A percentile compares a stretch with the other conserved stretches of the same genome.
Conservation (phyloP, 148 eudicot genomes). For the Arbutus unedo region DNA sequence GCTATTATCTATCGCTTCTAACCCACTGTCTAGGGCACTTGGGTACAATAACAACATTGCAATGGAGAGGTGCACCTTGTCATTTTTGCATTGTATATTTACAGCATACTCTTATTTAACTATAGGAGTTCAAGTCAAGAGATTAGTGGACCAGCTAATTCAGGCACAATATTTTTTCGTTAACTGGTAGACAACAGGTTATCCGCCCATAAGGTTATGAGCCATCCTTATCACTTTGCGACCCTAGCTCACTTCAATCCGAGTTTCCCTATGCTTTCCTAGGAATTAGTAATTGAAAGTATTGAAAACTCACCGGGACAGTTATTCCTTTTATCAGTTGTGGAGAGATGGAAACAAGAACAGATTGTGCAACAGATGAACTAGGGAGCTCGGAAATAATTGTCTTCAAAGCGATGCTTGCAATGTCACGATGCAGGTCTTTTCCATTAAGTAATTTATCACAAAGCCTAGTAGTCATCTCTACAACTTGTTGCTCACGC, state of each 20-base stretch:
- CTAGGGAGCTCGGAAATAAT: slow-evolving; percentile 86
- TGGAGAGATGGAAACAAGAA: slow-evolving; percentile 75
- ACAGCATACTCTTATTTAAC: background rate
- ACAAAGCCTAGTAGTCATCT: slow-evolving; percentile 80
- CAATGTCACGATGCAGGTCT: slow-evolving; percentile 93
- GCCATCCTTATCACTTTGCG: background rate
- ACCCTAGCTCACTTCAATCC: background rate
- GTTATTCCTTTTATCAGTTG: slow-evolving; percentile 77
- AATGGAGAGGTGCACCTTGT: background rate
- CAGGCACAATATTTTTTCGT: background rate
- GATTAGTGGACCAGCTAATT: background rate
- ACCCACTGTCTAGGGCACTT: background rate
- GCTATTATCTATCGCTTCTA: background rate
- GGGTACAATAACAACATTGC: background rate
- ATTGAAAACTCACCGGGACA: slow-evolving; percentile 50
- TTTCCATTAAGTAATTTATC: slow-evolving; percentile 80
- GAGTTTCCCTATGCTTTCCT: background rate
- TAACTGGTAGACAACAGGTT: slow-evolving; percentile 1
- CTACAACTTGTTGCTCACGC: slow-evolving; percentile 72
- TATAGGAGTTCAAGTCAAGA: background rate
- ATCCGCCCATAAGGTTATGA: background rate
- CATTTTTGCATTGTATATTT: background rate
- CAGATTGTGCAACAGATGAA: slow-evolving; percentile 54
- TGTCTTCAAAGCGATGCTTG: slow-evolving; percentile 96
- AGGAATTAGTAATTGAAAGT: background rate